phyloP scores from a whole-genome alignment of 2,329 filamentous ascomycete species.

The Camillea tinctor region DNA sequence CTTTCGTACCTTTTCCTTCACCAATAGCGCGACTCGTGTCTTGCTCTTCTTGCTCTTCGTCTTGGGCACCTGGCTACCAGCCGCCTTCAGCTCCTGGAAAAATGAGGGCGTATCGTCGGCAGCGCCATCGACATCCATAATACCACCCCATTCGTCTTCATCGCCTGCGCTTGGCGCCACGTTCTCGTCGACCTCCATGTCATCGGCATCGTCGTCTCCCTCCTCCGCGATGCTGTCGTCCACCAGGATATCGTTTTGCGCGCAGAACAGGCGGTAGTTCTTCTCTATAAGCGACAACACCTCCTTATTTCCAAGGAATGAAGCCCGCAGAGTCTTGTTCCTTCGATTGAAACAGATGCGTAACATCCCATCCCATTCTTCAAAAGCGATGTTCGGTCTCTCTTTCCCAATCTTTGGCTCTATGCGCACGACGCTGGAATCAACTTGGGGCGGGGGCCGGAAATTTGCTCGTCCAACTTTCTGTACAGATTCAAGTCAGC shows the following conservation, averaged over 20 bases:
- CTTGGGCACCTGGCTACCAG: slow-evolving; percentile 45
- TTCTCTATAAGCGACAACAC: slow-evolving; percentile 62
- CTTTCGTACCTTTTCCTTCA: slow-evolving; percentile 83
- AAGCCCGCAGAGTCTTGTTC: slow-evolving; percentile 81
- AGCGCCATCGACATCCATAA: slow-evolving; percentile 49
- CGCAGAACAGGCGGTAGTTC: slow-evolving; percentile 90
- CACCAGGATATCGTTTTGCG: slow-evolving; percentile 76
- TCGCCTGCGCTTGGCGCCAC: slow-evolving; percentile 38
- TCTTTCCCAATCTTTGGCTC: slow-evolving; percentile 78
- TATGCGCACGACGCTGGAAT: slow-evolving; percentile 77
- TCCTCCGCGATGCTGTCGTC: slow-evolving; percentile 62
- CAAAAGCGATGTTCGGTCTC: slow-evolving; percentile 83
- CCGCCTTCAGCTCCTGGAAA: slow-evolving; percentile 65
- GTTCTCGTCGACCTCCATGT: slow-evolving; percentile 42
- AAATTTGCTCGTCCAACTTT: slow-evolving; percentile 97
- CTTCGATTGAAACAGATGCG: slow-evolving; percentile 76
- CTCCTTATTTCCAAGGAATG: slow-evolving; percentile 17
- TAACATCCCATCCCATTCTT: slow-evolving; percentile 84
- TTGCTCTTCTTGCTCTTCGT: slow-evolving; percentile 71
- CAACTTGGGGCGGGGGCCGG: slow-evolving; percentile 83
- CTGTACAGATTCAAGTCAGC: slow-evolving; percentile 29
- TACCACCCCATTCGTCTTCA: slow-evolving; percentile 48
- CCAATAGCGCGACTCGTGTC: slow-evolving; percentile 75
- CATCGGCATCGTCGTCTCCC: slow-evolving; percentile 38
- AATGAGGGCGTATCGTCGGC: slow-evolving; percentile 75